A percentile compares a stretch with the other conserved stretches of the same genome.
These are phyloP conservation scores for Stagonosporopsis vannaccii DNA, from an alignment of 2,329 filamentous ascomycete species.

Conservation along the genomic window DNA sequence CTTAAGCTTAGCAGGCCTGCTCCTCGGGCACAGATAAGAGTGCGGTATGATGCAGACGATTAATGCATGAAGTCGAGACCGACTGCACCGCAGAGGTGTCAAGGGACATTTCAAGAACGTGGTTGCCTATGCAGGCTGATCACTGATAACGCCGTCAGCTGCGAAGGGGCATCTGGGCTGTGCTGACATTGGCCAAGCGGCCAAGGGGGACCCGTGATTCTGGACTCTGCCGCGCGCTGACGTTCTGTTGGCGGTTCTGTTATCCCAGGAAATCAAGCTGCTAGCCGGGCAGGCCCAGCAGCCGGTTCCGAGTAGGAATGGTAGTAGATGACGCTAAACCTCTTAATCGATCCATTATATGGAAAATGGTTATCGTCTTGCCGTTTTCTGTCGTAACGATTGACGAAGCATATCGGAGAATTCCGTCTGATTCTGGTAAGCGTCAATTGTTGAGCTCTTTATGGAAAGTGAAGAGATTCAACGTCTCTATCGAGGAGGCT, in stretches of 20 bases:
- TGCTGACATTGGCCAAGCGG: neutral
- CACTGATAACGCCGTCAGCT: constrained; percentile 13
- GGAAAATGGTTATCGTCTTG: constrained; percentile 10
- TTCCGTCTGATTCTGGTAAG: neutral
- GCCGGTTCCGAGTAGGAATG: neutral
- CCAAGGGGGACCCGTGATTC: constrained; percentile 4
- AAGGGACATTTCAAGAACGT: constrained; percentile 4
- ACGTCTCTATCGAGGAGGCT: no score
- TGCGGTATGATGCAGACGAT: neutral
- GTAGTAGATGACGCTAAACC: constrained; percentile 11
- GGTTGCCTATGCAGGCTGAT: constrained; percentile 8
- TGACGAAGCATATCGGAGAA: constrained; percentile 10
- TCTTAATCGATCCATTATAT: neutral
- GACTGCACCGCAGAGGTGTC: constrained; percentile 1
- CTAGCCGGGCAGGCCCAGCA: constrained; percentile 1
- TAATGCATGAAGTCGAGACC: constrained; percentile 9
- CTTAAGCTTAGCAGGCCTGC: constrained; percentile 9
- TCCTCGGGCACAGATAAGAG: constrained; percentile 11
- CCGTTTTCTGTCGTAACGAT: constrained; percentile 1
- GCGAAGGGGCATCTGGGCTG: constrained; percentile 4
- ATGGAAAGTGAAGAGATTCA: neutral
- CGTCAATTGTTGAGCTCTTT: neutral
- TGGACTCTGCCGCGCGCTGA: constrained; percentile 18
- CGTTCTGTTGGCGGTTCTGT: constrained; percentile 8
- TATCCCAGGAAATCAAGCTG: constrained; percentile 1